Conservation (phyloP, 768 basidiomycete genomes). For the Tylopilus rubrobrunneus region DNA sequence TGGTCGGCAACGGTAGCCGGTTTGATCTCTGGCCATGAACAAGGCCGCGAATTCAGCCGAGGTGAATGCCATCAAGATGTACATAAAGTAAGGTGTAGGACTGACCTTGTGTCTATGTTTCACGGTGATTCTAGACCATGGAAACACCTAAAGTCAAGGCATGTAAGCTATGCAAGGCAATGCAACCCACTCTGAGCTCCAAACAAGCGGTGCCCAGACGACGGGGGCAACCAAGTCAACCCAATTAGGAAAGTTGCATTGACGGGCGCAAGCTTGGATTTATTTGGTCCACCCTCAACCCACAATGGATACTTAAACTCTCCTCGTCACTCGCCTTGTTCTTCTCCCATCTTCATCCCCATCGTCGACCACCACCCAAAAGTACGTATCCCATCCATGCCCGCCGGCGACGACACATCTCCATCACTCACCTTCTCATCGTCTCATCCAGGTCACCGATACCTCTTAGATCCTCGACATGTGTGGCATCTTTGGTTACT, state of each 20-base stretch:
- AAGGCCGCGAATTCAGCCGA: neutral
- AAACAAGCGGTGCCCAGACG: slow-evolving; percentile 13
- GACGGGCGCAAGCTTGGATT: slow-evolving; percentile 19
- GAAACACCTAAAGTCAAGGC: neutral
- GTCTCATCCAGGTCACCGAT: slow-evolving; percentile 1
- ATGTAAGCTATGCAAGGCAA: slow-evolving; percentile 9
- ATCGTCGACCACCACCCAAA: slow-evolving; percentile 10
- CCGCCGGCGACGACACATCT: neutral
- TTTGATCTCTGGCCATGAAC: slow-evolving; percentile 2
- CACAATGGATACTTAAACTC: slow-evolving; percentile 31
- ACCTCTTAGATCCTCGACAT: slow-evolving; percentile 36
- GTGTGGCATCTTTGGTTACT: slow-evolving; percentile 98
- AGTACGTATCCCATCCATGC: slow-evolving; percentile 4
- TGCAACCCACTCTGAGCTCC: slow-evolving; percentile 8
- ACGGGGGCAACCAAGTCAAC: slow-evolving; percentile 8
- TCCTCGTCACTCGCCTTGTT: neutral
- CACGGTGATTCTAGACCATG: neutral
- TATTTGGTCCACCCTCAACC: slow-evolving; percentile 33
- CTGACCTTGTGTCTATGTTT: neutral
- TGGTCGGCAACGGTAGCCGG: too few relatives aligned
- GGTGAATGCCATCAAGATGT: neutral
- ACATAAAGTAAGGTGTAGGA: neutral
- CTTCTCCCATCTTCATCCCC: slow-evolving; percentile 22
- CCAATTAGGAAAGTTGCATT: slow-evolving; percentile 5
- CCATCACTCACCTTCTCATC: neutral